Base-by-base conservation (phyloP, 805 yeast genomes). In the Metschnikowia continentalis region DNA sequence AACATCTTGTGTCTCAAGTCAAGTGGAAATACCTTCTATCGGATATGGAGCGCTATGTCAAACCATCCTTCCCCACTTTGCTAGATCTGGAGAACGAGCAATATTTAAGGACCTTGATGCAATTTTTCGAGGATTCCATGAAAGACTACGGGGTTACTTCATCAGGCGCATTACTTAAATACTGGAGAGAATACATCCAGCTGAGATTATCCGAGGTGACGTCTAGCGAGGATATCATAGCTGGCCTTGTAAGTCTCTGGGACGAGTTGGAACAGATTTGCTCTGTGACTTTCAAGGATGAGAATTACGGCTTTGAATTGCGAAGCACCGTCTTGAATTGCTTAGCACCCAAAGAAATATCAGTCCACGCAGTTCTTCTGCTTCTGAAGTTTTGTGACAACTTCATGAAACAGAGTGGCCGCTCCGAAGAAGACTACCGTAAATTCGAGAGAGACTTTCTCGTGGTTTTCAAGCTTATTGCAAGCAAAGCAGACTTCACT, bases 401-500 rank as follows among this genome's bases (percentile, higher is more conserved):
- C 14, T 63, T 54, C 46, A 62, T 72, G 53, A 65, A 63, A 54
- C 47, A 17, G 43, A 50, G 20, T 52, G 49, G 40, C 54, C 56
- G 43, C 47, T 41, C 49, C 32, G 45, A 42, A 37, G 38, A 56
- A 48, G 23, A 23, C 5, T 62, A 56, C 52, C 47, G 50, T 2
- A 59, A 55, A 6, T 61, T 64, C 43, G 51, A 57, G 32, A 37
- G 49, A 1, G 59, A 60, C 6, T 64, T 63, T 20, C 39, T 65
- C 26, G 52, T 57, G 2, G 58, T 73, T 6, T 74, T 71, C 62
- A 66, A 69, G 35, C 60, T 64, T 7, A 48, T 74, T 5, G 58
- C 62, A 44, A 70, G 66, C 56, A 74, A 74, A 47, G 56, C 53
- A 30, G 70, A 65, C 14, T 72, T 74, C 47, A 50, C 70, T 3